Percentiles rank a stretch among this genome's conserved stretches.
Evolutionary conservation across 306 rosid species (phyloP).

Genomic region (Betula pendula): DNA sequence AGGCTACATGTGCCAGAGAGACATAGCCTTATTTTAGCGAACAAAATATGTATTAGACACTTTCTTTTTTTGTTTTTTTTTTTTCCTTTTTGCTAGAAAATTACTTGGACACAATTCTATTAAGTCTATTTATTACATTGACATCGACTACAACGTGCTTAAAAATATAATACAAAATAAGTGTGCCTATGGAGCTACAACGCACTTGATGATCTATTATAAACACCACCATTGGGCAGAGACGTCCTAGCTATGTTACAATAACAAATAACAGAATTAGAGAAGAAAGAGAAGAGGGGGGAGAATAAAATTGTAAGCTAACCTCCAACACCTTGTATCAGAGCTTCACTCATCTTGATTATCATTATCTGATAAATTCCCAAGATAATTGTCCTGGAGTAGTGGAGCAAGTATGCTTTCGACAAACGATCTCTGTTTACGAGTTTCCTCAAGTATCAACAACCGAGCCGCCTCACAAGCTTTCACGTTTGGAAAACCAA

Average conservation of each 20-base stretch:
- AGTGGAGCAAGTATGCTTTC: constrained; percentile 60
- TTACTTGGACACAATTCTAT: neutral
- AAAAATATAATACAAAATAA: neutral
- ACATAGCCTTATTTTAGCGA: neutral
- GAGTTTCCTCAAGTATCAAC: constrained; percentile 53
- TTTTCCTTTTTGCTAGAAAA: neutral
- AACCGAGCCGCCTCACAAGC: constrained; percentile 66
- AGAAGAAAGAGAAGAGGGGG: neutral
- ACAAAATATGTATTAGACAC: neutral
- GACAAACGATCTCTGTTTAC: constrained; percentile 67
- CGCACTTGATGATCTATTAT: constrained; percentile 15
- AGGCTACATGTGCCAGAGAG: too few relatives aligned
- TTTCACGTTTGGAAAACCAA: constrained; percentile 61
- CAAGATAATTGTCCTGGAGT: constrained; percentile 43
- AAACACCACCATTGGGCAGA: constrained; percentile 18
- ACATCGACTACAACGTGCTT: constrained; percentile 22
- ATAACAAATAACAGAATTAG: constrained; percentile 1
- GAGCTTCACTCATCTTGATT: constrained; percentile 35
- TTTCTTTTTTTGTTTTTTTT: neutral
- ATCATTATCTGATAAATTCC: constrained; percentile 36
- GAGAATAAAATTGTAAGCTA: constrained; percentile 13
- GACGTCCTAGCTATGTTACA: constrained; percentile 11
- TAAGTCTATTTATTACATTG: neutral
- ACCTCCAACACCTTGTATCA: constrained; percentile 22
- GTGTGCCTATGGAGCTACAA: constrained; percentile 15